Conservation (phyloP, 179 eudicot genomes). For the Camellia oleifera region DNA sequence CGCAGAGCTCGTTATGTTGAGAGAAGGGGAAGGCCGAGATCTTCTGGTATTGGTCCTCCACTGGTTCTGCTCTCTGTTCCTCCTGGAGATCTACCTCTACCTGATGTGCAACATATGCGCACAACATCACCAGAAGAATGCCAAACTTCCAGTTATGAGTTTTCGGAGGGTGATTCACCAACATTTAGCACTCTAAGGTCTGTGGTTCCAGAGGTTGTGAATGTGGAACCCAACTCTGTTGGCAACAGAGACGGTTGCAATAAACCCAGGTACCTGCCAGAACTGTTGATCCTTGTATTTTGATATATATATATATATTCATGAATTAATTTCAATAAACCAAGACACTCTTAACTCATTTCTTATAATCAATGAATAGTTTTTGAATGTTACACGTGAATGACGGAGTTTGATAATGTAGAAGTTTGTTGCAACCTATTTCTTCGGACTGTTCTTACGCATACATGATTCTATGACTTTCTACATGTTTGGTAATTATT, state of each 20-base stretch:
- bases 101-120: slow-evolving; percentile 24
- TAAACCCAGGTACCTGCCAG: slow-evolving; percentile 39
- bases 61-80: slow-evolving; percentile 28
- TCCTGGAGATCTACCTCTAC: slow-evolving; percentile 20
- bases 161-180: slow-evolving; percentile 40
- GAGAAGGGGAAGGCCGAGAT: slow-evolving; percentile 42
- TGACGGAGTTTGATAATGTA: neutral
- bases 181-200: slow-evolving; percentile 27
- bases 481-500: neutral
- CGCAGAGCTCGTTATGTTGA: slow-evolving; percentile 45
- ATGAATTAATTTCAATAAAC: neutral
- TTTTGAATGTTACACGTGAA: neutral
- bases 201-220: slow-evolving; percentile 21
- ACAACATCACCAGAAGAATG: slow-evolving; percentile 38
- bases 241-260: slow-evolving; percentile 20
- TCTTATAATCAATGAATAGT: neutral
- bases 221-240: slow-evolving; percentile 28
- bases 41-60: slow-evolving; percentile 41
- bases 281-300: neutral
- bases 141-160: slow-evolving; percentile 35
- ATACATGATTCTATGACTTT: neutral
- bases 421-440: neutral
- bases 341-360: neutral
- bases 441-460: neutral
- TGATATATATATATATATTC: neutral